Percentiles rank a stretch among this genome's conserved stretches.
These are phyloP conservation scores for Styphnolobium japonicum DNA, from an alignment of 306 rosid species.

Conservation along the genomic window DNA sequence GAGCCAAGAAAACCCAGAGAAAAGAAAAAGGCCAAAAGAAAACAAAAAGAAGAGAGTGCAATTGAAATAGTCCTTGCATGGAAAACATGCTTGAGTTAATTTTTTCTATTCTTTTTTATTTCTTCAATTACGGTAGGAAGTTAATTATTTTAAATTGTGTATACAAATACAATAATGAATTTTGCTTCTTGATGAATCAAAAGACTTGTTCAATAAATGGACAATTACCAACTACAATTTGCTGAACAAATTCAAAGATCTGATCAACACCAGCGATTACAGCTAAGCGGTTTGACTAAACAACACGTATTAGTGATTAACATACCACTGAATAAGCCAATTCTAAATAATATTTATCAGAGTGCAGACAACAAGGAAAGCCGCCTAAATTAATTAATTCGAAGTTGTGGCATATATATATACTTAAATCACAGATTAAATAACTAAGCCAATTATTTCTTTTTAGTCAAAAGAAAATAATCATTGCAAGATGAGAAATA, in stretches of 20 bases:
- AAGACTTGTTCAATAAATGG: slow-evolving; percentile 31
- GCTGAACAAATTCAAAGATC: slow-evolving; percentile 20
- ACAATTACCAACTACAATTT: slow-evolving; percentile 32
- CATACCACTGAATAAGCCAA: neutral
- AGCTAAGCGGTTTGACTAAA: slow-evolving; percentile 42
- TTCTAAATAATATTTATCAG: neutral
- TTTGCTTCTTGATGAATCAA: slow-evolving; percentile 13
- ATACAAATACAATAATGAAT: neutral
- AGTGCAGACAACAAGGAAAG: neutral
- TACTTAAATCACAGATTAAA: too few relatives aligned
- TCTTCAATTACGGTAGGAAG: neutral
- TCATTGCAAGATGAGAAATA: neutral
- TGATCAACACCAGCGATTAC: slow-evolving; percentile 26
- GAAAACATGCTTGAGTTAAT: neutral
- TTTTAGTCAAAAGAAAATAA: neutral
- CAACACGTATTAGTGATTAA: slow-evolving; percentile 18
- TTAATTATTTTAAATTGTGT: slow-evolving; percentile 17
- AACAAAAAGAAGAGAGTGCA: neutral
- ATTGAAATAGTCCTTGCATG: slow-evolving; percentile 9
- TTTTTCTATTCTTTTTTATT: neutral
- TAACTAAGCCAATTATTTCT: neutral
- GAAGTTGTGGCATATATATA: neutral
- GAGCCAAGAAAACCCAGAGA: neutral
- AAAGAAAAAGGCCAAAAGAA: neutral
- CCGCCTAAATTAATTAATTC: neutral